Evolutionary conservation across 1,284 basidiomycete genomes (phyloP), one percentile per base, ranked within the genome.

Genomic region (Ganoderma lucidum): DNA sequence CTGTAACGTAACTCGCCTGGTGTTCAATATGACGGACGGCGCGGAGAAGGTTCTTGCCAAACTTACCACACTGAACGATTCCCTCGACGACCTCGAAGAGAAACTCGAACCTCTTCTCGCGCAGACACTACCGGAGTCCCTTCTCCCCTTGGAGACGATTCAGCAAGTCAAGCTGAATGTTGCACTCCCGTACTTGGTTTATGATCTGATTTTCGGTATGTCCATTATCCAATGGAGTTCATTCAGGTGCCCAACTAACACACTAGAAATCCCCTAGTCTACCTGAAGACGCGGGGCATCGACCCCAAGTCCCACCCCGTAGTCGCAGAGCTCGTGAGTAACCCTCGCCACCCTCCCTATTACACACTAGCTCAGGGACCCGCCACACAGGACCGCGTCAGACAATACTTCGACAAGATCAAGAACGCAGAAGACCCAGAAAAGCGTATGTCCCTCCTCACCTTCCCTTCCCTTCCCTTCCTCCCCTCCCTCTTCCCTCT

Each of bases 161-260:
- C 90, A 94, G 71, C 91, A 93, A 75, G 93, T 93, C 37, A 93
- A 94, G 78, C 79, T 94, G 9, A 91, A 95, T 71, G 89, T 90
- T 6, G 82, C 88, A 44, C 77, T 94, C 39, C 91, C 92, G 14
- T 95, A 95, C 78, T 82, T 93, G n/a, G 84, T 93, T 3, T 93
- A 95, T 74, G 93, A 94, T 78, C 84, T 95, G 19, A 82, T 94
- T n/a, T 95, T 94, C 81, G 90, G 94, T 94, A 71, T 60, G 30
- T 55, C 55, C 69, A 1, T 37, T 35, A 53, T 65, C 44, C 69
- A 35, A 30, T 15, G 30, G 37, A 62, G 15, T 51, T 41, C 37
- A 66, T 70, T 17, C 62, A 30, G 19, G 23, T 56, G 30, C 8
- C 58, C 30, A 35, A 42, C 48, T 60, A 35, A 59, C 62, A 28